These are phyloP conservation scores for Fusarium mundagurra DNA, from an alignment of 2,329 filamentous ascomycete species.

Conservation along the genomic window DNA sequence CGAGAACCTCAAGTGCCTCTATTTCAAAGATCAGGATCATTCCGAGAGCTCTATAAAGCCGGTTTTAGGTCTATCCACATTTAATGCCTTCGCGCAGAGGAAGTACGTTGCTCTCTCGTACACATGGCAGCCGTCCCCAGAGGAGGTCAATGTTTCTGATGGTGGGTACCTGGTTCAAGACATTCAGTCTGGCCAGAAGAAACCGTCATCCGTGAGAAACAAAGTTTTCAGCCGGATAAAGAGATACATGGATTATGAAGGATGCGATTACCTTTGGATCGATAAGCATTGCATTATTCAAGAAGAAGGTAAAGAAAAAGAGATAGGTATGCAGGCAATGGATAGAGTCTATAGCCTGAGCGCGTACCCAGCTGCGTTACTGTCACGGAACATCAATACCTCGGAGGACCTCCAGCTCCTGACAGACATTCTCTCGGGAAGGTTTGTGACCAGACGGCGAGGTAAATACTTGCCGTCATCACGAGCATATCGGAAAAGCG, in stretches of 20 bases:
- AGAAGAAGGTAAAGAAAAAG: fast-evolving
- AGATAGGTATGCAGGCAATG: not conserved
- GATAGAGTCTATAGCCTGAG: not conserved
- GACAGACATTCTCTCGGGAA: fast-evolving
- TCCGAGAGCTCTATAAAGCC: fast-evolving
- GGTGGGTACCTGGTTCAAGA: not conserved
- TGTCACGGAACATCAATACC: fast-evolving
- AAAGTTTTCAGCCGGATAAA: not conserved
- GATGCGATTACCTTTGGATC: not conserved
- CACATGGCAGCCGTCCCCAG: not conserved
- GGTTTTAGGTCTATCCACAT: fast-evolving
- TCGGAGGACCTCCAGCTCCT: fast-evolving
- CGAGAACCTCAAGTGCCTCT: not conserved
- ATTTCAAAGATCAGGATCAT: fast-evolving
- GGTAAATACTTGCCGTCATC: no score
- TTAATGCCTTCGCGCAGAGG: fast-evolving
- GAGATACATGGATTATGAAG: not conserved
- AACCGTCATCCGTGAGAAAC: not conserved
- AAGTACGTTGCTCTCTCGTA: not conserved
- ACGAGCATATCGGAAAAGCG: no score
- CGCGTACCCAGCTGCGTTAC: fast-evolving
- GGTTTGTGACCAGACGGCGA: no score
- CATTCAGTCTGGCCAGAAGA: fast-evolving
- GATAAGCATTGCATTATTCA: not conserved
- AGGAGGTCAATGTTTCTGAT: fast-evolving